Conservation (phyloP, 495 filamentous ascomycete genomes). For the Poronia punctata region DNA sequence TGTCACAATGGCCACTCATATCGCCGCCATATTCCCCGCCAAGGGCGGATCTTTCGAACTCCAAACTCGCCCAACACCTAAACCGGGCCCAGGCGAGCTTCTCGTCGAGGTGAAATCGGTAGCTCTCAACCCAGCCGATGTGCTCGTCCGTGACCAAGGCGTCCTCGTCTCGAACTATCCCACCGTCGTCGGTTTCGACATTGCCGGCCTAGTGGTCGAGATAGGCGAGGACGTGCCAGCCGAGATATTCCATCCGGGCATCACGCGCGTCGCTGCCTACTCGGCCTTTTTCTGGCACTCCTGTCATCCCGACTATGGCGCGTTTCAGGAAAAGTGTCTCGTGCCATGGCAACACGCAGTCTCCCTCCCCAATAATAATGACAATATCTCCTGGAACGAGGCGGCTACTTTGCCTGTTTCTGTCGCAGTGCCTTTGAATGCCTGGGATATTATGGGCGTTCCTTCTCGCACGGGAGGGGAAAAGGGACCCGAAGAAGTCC, state of each 20-base stretch:
- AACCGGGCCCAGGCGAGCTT: constrained; percentile 41
- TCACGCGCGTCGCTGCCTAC: constrained; percentile 36
- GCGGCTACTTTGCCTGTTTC: constrained; percentile 40
- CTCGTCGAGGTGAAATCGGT: constrained; percentile 43
- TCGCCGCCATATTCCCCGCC: constrained; percentile 31
- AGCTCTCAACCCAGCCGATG: constrained; percentile 45
- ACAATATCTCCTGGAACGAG: constrained; percentile 34
- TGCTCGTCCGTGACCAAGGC: constrained; percentile 29
- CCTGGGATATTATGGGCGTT: constrained; percentile 31
- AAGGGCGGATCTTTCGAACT: constrained; percentile 32
- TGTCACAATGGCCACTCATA: constrained; percentile 33
- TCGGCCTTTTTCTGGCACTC: constrained; percentile 25
- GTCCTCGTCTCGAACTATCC: constrained; percentile 36
- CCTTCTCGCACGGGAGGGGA: constrained; percentile 9
- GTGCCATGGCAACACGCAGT: constrained; percentile 26
- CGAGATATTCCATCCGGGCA: constrained; percentile 24
- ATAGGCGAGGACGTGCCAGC: constrained; percentile 31
- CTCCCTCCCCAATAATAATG: constrained; percentile 31
- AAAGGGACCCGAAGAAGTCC: constrained; percentile 20
- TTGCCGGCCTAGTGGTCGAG: constrained; percentile 31
- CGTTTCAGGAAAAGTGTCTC: constrained; percentile 36
- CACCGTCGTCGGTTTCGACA: constrained; percentile 35
- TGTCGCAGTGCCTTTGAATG: constrained; percentile 18
- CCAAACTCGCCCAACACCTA: constrained; percentile 30
- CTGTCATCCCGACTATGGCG: constrained; percentile 30